phyloP scores from a whole-genome alignment of 208 protist genomes.

The Lotmaria passim region DNA sequence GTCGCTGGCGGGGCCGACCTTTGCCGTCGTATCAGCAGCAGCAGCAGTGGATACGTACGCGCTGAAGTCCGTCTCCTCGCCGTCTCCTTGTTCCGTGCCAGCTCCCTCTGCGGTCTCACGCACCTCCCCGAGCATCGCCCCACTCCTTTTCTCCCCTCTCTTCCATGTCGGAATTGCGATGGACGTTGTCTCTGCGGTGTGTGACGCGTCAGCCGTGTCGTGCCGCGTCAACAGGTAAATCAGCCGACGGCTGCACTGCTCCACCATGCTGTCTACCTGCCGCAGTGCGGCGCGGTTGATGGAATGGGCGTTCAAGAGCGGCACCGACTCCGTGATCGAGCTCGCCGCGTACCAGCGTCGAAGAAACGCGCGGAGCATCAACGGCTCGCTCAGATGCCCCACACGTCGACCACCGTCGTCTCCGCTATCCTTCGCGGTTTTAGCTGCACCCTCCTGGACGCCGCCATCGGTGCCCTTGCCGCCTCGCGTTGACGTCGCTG shows the following conservation, averaged over 20 bases:
- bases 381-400: slow-evolving; percentile 72
- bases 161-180: too few relatives aligned
- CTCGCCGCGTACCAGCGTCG: slow-evolving; percentile 68
- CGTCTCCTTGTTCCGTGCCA: background rate
- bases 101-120: background rate
- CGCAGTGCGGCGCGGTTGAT: slow-evolving; percentile 65
- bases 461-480: slow-evolving; percentile 8
- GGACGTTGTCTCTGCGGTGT: background rate
- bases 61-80: slow-evolving; percentile 32
- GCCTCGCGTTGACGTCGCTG: background rate
- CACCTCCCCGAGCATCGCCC: too few relatives aligned
- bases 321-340: slow-evolving; percentile 23
- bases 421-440: background rate
- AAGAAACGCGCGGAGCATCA: slow-evolving; percentile 64
- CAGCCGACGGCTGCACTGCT: slow-evolving; percentile 64
- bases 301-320: slow-evolving; percentile 27
- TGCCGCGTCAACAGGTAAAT: slow-evolving; percentile 37
- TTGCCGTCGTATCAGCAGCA: background rate
- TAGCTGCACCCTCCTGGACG: background rate
- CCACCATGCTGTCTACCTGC: slow-evolving; percentile 59
- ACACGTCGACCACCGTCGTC: background rate
- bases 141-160: too few relatives aligned
- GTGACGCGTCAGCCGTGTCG: too few relatives aligned
- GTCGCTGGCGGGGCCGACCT: background rate
- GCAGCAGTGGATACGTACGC: slow-evolving; percentile 31